These are phyloP conservation scores for Macrophomina pseudophaseolina DNA, from an alignment of 2,329 filamentous ascomycete species.

Conservation along the genomic window DNA sequence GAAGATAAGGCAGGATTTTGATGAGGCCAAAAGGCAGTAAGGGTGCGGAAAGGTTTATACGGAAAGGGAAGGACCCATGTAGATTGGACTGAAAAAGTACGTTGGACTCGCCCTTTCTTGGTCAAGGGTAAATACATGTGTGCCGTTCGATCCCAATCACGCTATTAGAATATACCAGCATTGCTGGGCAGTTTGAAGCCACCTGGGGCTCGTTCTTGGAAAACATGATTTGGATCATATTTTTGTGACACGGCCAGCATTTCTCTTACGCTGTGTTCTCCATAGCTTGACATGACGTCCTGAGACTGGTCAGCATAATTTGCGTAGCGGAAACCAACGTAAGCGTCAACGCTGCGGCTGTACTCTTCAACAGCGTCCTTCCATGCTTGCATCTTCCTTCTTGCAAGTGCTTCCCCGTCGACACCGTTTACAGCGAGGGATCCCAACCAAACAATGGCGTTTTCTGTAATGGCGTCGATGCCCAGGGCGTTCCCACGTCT, in stretches of 20 bases:
- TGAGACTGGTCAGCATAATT: slow-evolving; percentile 36
- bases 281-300: slow-evolving; percentile 35
- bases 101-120: too few species aligned
- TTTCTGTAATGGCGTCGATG: slow-evolving; percentile 33
- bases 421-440: slow-evolving; percentile 34
- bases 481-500: slow-evolving; percentile 50
- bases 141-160: too few species aligned
- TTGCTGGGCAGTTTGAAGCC: slow-evolving; percentile 1
- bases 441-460: slow-evolving; percentile 15
- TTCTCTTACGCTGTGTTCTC: slow-evolving; percentile 31
- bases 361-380: slow-evolving; percentile 28
- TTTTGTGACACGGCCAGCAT: slow-evolving; percentile 32
- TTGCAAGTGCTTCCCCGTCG: slow-evolving; percentile 30
- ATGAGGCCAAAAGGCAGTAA: too few species aligned
- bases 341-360: neutral
- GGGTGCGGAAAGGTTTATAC: too few species aligned
- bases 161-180: too few species aligned
- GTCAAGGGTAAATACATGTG: too few species aligned
- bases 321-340: slow-evolving; percentile 31
- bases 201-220: slow-evolving; percentile 32
- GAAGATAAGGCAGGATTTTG: too few species aligned
- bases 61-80: too few species aligned
- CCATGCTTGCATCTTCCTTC: slow-evolving; percentile 28
- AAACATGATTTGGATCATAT: slow-evolving; percentile 35
- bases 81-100: too few species aligned